Evolutionary conservation across 2,329 filamentous ascomycete genomes (phyloP).

Genomic region (Aureobasidium lini): DNA sequence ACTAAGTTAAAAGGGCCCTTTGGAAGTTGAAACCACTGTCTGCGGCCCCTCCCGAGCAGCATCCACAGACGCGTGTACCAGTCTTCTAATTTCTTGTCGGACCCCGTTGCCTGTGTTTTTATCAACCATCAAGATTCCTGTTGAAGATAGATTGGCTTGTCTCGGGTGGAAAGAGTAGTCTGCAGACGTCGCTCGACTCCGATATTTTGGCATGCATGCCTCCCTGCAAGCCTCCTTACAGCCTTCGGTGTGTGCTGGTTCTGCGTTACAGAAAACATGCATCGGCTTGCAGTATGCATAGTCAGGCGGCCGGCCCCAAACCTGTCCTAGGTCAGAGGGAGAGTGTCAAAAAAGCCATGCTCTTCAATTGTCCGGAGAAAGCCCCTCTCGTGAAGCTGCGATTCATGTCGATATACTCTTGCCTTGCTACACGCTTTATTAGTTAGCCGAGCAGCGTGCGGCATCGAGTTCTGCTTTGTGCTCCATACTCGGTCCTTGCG

Average conservation of each 20-base stretch:
- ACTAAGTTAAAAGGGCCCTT: background rate
- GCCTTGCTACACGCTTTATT: background rate
- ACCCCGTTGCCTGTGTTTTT: conserved; percentile 5
- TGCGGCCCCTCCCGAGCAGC: conserved; percentile 5
- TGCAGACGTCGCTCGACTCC: conserved; percentile 3
- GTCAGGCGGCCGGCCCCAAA: conserved; percentile 5
- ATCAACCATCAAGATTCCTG: conserved; percentile 1
- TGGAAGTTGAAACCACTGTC: background rate
- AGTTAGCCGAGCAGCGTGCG: background rate
- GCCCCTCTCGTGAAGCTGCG: background rate
- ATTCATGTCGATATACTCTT: background rate
- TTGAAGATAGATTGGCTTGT: conserved; percentile 7
- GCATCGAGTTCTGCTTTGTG: background rate
- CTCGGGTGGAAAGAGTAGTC: background rate
- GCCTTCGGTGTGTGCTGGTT: background rate
- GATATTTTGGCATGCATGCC: background rate
- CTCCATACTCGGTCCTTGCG: background rate
- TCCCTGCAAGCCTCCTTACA: conserved; percentile 2
- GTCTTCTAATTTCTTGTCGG: conserved; percentile 1
- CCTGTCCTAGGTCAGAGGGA: background rate
- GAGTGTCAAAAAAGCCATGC: background rate
- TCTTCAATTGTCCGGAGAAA: background rate
- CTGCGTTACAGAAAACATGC: conserved; percentile 6
- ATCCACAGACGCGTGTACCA: background rate
- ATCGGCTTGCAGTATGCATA: conserved; percentile 1